A percentile compares a stretch with the other conserved stretches of the same genome.
Evolutionary conservation across 1,284 basidiomycete genomes (phyloP).

Genomic region (Puccinia hordei): DNA sequence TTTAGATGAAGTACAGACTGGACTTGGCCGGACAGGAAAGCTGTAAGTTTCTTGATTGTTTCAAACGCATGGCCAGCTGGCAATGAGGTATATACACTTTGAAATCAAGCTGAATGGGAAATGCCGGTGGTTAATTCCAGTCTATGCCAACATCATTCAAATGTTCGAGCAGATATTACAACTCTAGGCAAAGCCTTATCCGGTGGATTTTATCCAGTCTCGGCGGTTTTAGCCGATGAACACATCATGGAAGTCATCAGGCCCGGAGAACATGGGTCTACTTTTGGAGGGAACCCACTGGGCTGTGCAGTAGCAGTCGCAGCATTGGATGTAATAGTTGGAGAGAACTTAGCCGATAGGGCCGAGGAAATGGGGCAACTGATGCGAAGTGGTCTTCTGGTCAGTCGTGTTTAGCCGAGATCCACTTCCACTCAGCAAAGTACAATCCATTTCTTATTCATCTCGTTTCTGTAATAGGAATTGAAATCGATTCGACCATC

Average conservation of each 20-base stretch:
- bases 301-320: slow-evolving; percentile 92
- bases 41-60: slow-evolving; percentile 62
- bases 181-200: slow-evolving; percentile 94
- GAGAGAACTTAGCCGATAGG: slow-evolving; percentile 79
- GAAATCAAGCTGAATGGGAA: not conserved
- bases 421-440: not conserved
- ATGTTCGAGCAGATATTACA: slow-evolving; percentile 86
- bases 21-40: slow-evolving; percentile 78
- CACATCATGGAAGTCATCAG: slow-evolving; percentile 92
- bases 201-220: slow-evolving; percentile 96
- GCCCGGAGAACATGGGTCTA: slow-evolving; percentile 97
- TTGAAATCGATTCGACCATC: slow-evolving; percentile 36
- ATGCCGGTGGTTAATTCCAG: not conserved
- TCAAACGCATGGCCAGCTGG: not conserved
- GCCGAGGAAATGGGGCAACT: slow-evolving; percentile 76
- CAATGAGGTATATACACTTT: too few relatives aligned
- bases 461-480: slow-evolving; percentile 3
- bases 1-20: slow-evolving; percentile 97
- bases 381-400: slow-evolving; percentile 66
- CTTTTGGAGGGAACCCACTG: slow-evolving; percentile 91
- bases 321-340: slow-evolving; percentile 81
- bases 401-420: not conserved
- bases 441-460: not conserved
- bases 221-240: slow-evolving; percentile 84
- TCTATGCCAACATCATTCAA: slow-evolving; percentile 77